Conservation (phyloP, 345 rosid species). For the Linum lewisii region DNA sequence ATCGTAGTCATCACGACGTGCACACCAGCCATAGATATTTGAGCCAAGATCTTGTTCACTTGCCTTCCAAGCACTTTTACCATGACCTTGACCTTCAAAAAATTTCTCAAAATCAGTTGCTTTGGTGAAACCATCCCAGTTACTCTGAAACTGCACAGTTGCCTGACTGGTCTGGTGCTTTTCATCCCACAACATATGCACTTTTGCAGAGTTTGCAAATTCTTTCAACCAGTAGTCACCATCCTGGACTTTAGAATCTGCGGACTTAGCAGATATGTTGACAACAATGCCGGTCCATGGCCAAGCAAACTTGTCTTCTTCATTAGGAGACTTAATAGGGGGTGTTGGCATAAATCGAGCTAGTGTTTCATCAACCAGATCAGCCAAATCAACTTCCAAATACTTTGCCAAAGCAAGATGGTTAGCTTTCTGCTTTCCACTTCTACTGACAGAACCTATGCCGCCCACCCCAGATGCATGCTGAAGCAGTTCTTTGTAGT, state of each 20-base stretch:
- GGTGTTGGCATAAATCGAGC: conserved; percentile 17
- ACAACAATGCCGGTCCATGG: conserved; percentile 85
- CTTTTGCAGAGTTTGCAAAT: conserved; percentile 44
- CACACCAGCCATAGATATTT: conserved; percentile 67
- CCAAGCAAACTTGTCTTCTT: conserved; percentile 47
- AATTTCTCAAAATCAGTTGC: conserved; percentile 58
- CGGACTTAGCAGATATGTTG: conserved; percentile 24
- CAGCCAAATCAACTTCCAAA: conserved; percentile 50
- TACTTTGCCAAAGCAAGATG: conserved; percentile 70
- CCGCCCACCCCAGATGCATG: conserved; percentile 89
- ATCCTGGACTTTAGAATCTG: conserved; percentile 8
- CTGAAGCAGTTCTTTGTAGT: conserved; percentile 64
- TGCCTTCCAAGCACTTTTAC: conserved; percentile 52
- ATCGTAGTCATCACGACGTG: conserved; percentile 56
- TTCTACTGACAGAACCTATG: conserved; percentile 67
- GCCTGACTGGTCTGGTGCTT: conserved; percentile 31
- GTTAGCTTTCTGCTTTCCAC: conserved; percentile 61
- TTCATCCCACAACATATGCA: conserved; percentile 42
- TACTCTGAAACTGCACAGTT: conserved; percentile 39
- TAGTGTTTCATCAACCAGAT: conserved; percentile 31
- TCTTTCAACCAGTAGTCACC: conserved; percentile 45
- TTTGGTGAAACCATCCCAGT: conserved; percentile 54
- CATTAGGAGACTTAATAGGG: conserved; percentile 18
- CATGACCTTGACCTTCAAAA: conserved; percentile 35
- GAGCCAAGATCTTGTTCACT: conserved; percentile 25